These are phyloP conservation scores for Mucor circinelloides DNA, from an alignment of 371 early-diverging fungal genomes.

Conservation along the genomic window DNA sequence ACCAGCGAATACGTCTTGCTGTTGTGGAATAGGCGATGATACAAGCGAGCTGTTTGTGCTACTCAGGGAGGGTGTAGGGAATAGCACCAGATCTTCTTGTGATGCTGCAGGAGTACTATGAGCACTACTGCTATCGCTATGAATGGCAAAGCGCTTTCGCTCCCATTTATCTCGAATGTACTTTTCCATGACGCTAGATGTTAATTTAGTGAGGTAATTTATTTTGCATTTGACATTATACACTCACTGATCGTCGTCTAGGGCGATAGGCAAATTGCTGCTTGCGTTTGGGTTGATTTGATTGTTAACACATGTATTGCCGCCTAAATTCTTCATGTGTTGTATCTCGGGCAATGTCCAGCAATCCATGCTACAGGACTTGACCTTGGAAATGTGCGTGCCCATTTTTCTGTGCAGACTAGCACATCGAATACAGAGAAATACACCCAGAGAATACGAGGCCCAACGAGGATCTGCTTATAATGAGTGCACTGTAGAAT, in stretches of 20 bases:
- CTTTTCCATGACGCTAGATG: background rate
- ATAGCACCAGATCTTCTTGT: background rate
- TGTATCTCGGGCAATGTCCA: constrained; percentile 95
- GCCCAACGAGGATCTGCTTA: constrained; percentile 93
- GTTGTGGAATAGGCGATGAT: constrained; percentile 7
- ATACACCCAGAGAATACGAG: constrained; percentile 90
- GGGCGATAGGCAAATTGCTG: constrained; percentile 61
- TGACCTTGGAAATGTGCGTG: constrained; percentile 93
- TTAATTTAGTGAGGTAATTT: background rate
- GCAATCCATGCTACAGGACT: constrained; percentile 87
- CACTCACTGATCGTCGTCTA: constrained; percentile 62
- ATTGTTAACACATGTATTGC: constrained; percentile 82
- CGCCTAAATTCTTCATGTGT: constrained; percentile 63
- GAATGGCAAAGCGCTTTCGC: background rate
- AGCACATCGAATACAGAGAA: constrained; percentile 93
- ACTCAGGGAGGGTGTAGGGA: background rate
- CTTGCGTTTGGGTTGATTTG: constrained; percentile 65
- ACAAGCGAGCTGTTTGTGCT: constrained; percentile 2
- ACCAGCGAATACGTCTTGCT: background rate
- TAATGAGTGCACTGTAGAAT: background rate
- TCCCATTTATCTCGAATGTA: background rate
- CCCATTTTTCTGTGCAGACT: constrained; percentile 92
- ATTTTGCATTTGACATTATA: no score
- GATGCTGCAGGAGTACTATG: background rate
- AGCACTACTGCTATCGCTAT: background rate